A percentile compares a stretch with the other conserved stretches of the same genome.
These are phyloP conservation scores for Avena atlantica DNA, from an alignment of 176 grass and related monocot species.

Conservation along the genomic window DNA sequence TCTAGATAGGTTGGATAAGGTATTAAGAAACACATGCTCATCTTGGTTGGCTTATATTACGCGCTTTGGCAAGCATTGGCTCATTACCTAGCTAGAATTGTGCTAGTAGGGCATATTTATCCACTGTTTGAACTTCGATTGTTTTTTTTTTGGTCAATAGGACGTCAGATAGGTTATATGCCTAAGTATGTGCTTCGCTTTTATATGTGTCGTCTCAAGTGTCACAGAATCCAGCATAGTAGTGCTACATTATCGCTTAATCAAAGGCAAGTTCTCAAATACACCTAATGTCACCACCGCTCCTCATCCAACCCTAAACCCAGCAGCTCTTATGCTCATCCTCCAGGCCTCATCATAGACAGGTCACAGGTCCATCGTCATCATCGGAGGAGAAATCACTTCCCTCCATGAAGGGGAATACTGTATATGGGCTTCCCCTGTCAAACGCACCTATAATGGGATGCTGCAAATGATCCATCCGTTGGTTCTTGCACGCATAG, in stretches of 20 bases:
- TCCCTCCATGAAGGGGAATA: not conserved
- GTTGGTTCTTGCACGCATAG: conserved; percentile 23
- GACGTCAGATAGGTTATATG: no score
- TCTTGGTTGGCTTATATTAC: no score
- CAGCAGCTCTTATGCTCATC: not conserved
- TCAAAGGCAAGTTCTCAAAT: not conserved
- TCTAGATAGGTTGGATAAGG: no score
- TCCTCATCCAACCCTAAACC: not conserved
- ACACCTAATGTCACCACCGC: not conserved
- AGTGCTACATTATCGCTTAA: not conserved
- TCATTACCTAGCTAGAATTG: no score
- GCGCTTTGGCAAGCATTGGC: no score
- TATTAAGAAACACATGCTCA: no score
- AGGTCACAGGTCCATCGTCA: not conserved
- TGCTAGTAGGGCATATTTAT: no score
- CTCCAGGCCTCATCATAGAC: not conserved
- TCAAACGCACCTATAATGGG: conserved; percentile 15
- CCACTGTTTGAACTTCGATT: no score
- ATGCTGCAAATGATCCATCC: conserved; percentile 23
- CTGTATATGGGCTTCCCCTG: not conserved
- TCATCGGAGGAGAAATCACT: not conserved
- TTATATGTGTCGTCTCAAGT: no score
- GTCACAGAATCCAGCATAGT: no score
- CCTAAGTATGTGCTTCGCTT: no score
- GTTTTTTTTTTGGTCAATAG: no score